These are phyloP conservation scores for Sequoiadendron giganteum DNA, from an alignment of 75 land plant genomes.

Conservation along the genomic window DNA sequence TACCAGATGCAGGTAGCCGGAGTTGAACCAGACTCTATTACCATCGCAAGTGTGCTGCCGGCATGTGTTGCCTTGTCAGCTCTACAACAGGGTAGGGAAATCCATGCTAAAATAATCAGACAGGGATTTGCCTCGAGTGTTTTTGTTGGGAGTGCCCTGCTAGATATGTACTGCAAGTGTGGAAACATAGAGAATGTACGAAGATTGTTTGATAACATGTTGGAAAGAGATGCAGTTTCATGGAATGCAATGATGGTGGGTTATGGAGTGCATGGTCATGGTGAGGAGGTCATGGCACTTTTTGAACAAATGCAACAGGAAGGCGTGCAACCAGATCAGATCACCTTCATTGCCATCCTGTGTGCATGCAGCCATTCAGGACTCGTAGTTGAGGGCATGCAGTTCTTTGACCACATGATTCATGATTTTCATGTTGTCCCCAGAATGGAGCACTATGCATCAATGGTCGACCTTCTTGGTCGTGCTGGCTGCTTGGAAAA, in stretches of 20 bases:
- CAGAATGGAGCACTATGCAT: constrained; percentile 6
- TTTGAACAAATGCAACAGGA: constrained; percentile 7
- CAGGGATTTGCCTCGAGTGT: background rate
- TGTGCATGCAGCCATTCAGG: constrained; percentile 18
- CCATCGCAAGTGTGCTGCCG: constrained; percentile 11
- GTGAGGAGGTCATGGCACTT: constrained; percentile 1
- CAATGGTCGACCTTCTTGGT: constrained; percentile 1
- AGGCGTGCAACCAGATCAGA: constrained; percentile 14
- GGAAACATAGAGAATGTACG: constrained; percentile 6
- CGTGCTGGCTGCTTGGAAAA: constrained; percentile 6
- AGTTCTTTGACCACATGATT: constrained; percentile 14
- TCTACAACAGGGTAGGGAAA: constrained; percentile 1
- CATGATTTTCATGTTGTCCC: background rate
- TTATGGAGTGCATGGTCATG: background rate
- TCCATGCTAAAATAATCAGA: constrained; percentile 1
- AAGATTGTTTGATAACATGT: constrained; percentile 7
- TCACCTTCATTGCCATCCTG: background rate
- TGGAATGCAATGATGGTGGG: constrained; percentile 11
- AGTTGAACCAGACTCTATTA: constrained; percentile 16
- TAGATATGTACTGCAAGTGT: constrained; percentile 12
- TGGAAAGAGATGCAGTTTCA: constrained; percentile 5
- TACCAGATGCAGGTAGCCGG: constrained; percentile 18
- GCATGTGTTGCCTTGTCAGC: constrained; percentile 3
- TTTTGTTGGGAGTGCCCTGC: constrained; percentile 10
- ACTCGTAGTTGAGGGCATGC: constrained; percentile 14